These are phyloP conservation scores for Incumbomyces lentus DNA, from an alignment of 2,329 filamentous ascomycete species.

Conservation along the genomic window DNA sequence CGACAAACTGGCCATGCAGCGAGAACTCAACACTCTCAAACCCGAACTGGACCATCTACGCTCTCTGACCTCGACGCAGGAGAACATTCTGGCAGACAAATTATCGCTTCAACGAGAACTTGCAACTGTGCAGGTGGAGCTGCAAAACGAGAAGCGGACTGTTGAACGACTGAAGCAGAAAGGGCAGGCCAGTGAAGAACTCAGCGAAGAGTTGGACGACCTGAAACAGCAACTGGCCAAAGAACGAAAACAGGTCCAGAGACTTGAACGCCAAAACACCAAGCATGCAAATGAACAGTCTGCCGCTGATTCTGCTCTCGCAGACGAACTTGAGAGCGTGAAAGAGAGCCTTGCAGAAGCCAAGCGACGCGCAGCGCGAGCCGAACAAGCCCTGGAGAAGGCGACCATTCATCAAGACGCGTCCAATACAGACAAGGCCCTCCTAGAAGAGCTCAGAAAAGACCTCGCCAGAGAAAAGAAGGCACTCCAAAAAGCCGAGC, in stretches of 20 bases:
- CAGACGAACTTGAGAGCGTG: constrained; percentile 19
- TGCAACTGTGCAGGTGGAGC: constrained; percentile 64
- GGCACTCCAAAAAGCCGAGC: constrained; percentile 38
- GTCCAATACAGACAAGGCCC: not conserved
- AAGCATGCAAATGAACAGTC: not conserved
- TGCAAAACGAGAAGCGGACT: constrained; percentile 71
- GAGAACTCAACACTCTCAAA: constrained; percentile 49
- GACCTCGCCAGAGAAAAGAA: constrained; percentile 43
- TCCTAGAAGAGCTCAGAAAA: constrained; percentile 39
- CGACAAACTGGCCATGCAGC: constrained; percentile 52
- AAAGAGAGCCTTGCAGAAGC: constrained; percentile 37
- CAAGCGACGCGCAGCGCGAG: not conserved
- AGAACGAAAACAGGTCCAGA: constrained; percentile 38
- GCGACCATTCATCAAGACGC: constrained; percentile 11
- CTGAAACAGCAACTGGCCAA: constrained; percentile 40
- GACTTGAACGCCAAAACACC: constrained; percentile 35
- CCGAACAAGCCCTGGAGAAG: not conserved
- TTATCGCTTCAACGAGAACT: constrained; percentile 68
- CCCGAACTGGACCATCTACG: constrained; percentile 54
- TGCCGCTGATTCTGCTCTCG: constrained; percentile 2
- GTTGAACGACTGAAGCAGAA: constrained; percentile 47
- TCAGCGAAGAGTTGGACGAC: constrained; percentile 35
- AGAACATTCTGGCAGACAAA: constrained; percentile 66
- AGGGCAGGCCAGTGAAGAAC: constrained; percentile 34
- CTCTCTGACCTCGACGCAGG: constrained; percentile 49